A percentile compares a stretch with the other conserved stretches of the same genome.
Conservation (phyloP, 768 basidiomycete genomes). For the Polyporus arcularius region DNA sequence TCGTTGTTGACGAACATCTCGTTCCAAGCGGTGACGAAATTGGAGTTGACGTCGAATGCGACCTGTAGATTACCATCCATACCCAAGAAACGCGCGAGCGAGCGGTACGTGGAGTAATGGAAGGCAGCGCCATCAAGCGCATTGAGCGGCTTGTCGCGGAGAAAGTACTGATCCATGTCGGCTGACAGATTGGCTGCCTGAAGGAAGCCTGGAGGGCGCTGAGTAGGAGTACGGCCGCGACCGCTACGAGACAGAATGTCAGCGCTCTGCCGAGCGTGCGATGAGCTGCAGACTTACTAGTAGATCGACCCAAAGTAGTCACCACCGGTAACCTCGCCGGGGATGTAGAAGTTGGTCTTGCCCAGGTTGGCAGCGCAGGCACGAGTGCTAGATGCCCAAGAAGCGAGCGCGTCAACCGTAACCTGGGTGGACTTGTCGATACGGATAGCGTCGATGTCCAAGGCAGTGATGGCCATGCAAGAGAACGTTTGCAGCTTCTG, state of each 20-base stretch:
- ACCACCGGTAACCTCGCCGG: constrained; percentile 94
- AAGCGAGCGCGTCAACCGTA: constrained; percentile 75
- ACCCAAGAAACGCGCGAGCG: constrained; percentile 83
- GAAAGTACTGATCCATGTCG: constrained; percentile 70
- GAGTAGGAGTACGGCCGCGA: constrained; percentile 80
- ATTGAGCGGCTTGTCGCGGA: constrained; percentile 62
- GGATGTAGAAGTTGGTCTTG: constrained; percentile 88
- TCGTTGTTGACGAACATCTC: constrained; percentile 89
- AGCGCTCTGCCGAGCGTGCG: not conserved
- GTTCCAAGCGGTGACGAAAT: constrained; percentile 91
- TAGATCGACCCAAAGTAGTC: constrained; percentile 88
- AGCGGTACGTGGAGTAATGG: constrained; percentile 93
- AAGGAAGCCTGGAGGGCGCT: constrained; percentile 67
- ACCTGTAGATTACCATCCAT: constrained; percentile 96
- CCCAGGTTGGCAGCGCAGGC: constrained; percentile 69
- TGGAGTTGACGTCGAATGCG: constrained; percentile 79
- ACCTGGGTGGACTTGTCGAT: constrained; percentile 95
- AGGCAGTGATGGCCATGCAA: constrained; percentile 83
- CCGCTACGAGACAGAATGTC: constrained; percentile 50
- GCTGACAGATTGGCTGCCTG: constrained; percentile 68
- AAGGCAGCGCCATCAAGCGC: constrained; percentile 83
- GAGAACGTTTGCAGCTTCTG: constrained; percentile 75
- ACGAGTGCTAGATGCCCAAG: constrained; percentile 75
- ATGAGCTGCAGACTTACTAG: constrained; percentile 49
- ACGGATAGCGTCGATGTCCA: constrained; percentile 93